Evolutionary conservation across 495 filamentous ascomycete species (phyloP), one percentile per base, ranked within the genome.

Genomic region (Cercophora newfieldiana): DNA sequence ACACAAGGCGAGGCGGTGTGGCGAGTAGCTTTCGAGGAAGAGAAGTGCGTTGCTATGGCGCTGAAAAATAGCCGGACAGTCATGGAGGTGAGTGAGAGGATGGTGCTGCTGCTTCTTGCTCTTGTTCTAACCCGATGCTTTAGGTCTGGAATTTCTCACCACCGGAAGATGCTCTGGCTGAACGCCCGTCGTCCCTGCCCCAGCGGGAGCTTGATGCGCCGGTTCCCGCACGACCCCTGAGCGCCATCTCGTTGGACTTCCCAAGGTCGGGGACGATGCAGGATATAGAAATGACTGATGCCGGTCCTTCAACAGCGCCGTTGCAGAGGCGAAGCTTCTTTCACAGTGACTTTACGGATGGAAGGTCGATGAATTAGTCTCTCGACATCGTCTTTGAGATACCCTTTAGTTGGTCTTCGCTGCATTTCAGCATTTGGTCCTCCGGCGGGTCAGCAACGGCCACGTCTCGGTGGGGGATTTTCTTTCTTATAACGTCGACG

Each of bases 21-120:
- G 95, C 85, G 96, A 58, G 95, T 98, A 28, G 96, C 95, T 1
- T 98, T 99, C 75, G 95, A 99, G 74, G 94, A 96, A 58, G 96
- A 99, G 78, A 97, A 97, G 73, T 94, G 93, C 60, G 93, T 99
- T 19, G 93, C 97, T 44, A 93, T 99, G 86, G 94, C 95, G 2
- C 89, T 89, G 69, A 85, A 95, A 64, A 86, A 85, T 26, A 86
- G 86, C 54, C 85, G 91, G 61, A 98, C 96, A 1, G 90, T 97
- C 62, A 99, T 99, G 95, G 95, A 99, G 89, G 95, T 97, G 75
- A 82, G 82, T 71, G 71, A 65, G 7, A 51, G 31, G 37, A 19
- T 57, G 4, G 26, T 18, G 0, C 6, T 21, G 25, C 1, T 7
- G 0, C 12, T 21, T 29, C 24, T 19, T 21, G 7, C 51, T 3